These are phyloP conservation scores for Acacia crassicarpa DNA, from an alignment of 306 rosid species.

Conservation along the genomic window DNA sequence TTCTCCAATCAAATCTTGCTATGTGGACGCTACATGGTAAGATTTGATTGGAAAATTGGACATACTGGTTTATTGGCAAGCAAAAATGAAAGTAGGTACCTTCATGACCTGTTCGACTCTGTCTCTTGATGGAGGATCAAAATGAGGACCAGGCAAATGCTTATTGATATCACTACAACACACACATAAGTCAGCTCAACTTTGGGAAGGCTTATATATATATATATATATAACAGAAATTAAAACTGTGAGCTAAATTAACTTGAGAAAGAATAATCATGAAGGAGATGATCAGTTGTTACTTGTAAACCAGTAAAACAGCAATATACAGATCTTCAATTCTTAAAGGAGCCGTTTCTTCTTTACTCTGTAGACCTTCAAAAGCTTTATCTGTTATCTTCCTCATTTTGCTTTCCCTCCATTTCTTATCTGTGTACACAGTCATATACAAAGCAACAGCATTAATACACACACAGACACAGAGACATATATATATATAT, in stretches of 20 bases:
- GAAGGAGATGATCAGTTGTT: slow-evolving; percentile 26
- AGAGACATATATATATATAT: accelerated
- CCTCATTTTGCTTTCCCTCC: slow-evolving; percentile 61
- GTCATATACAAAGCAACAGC: neutral
- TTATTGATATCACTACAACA: slow-evolving; percentile 79
- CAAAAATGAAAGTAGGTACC: slow-evolving; percentile 49
- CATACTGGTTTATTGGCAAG: too few relatives aligned
- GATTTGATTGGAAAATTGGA: too few relatives aligned
- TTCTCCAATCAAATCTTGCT: too few relatives aligned
- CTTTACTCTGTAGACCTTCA: slow-evolving; percentile 37
- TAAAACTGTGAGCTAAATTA: neutral
- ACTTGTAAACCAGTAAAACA: slow-evolving; percentile 89
- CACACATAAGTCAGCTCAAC: neutral
- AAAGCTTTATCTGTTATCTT: slow-evolving; percentile 64
- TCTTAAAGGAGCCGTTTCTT: slow-evolving; percentile 34
- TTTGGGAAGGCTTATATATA: neutral
- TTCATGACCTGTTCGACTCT: slow-evolving; percentile 44
- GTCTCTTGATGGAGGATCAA: slow-evolving; percentile 77
- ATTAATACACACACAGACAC: neutral
- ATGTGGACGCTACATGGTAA: too few relatives aligned
- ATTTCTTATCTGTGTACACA: slow-evolving; percentile 67
- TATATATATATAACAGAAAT: neutral
- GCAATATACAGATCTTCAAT: slow-evolving; percentile 85
- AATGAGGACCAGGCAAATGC: slow-evolving; percentile 76
- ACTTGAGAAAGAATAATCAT: neutral